Base-by-base conservation (phyloP, 73 alveolate species). In the Stentor coeruleus region DNA sequence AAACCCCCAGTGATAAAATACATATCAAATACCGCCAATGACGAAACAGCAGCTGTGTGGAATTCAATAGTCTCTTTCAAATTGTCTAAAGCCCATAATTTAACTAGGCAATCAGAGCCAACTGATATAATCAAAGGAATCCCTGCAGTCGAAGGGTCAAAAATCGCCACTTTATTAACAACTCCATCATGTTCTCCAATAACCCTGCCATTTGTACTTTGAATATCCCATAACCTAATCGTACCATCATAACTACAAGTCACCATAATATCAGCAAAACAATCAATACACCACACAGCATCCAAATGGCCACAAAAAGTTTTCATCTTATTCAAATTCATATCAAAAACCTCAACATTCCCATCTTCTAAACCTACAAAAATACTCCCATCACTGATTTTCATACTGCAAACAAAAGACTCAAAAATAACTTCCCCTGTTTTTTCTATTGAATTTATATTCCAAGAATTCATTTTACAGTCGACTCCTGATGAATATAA, bases 161-260 rank as follows among this genome's bases (percentile, higher is more conserved):
- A 20, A 66, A 66, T 66, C 39, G 15, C 37, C 15, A 66, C 39
- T 66, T 66, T 66, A 66, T 66, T 66, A 37, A 66, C 79, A 66
- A 66, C 79, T 66, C 79, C 79, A 28, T 66, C 40, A 31, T 66
- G 79, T 2, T 66, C 79, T 26, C 79, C 79, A 20, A 66, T 20
- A 26, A 66, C 79, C 37, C 33, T 26, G 11, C 37, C n/a, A 33
- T 37, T 28, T 40, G 20, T 26, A 20, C n/a, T 66, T 20, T 20
- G 11, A 20, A 33, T 28, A 40, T 66, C 79, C n/a, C 79, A 66
- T 14, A 66, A 14, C 0, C n/a, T 20, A 2, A 66, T 33, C 14
- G 40, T 66, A 11, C 79, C 79, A 2, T 66, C 79, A 33, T 28
- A 66, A 1, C 42, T 15, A 20, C 79, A 20, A 2, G 49, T 66